These are phyloP conservation scores for Mucor velutinosus DNA, from an alignment of 371 early-diverging fungal genomes.

Conservation along the genomic window DNA sequence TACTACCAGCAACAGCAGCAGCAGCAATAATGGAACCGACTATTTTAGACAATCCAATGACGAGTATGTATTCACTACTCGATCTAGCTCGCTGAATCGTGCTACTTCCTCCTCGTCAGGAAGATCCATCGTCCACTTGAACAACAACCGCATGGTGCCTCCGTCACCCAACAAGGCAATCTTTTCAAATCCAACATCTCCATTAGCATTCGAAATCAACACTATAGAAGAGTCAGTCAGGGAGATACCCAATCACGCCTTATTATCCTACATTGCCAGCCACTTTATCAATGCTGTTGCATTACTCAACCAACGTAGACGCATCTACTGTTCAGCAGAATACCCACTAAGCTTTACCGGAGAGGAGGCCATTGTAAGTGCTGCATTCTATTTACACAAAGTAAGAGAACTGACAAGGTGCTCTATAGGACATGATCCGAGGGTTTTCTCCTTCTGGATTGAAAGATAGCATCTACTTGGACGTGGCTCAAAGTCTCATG, in stretches of 20 bases:
- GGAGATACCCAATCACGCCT: slow-evolving; percentile 31
- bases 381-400: neutral
- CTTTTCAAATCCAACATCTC: slow-evolving; percentile 26
- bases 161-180: slow-evolving; percentile 7
- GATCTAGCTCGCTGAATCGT: slow-evolving; percentile 39
- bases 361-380: slow-evolving; percentile 45
- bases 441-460: slow-evolving; percentile 28
- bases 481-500: slow-evolving; percentile 40
- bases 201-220: slow-evolving; percentile 15
- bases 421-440: slow-evolving; percentile 36
- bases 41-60: slow-evolving; percentile 11
- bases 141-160: neutral
- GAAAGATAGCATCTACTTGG: slow-evolving; percentile 19
- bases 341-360: slow-evolving; percentile 50
- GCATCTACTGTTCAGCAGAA: slow-evolving; percentile 41
- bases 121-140: slow-evolving; percentile 16
- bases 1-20: neutral
- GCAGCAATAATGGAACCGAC: neutral
- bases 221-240: neutral
- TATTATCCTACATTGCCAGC: slow-evolving; percentile 37
- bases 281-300: slow-evolving; percentile 30
- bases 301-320: slow-evolving; percentile 30
- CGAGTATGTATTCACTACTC: slow-evolving; percentile 30
- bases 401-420: neutral
- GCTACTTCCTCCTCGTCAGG: slow-evolving; percentile 16